Evolutionary conservation across 495 filamentous ascomycete species (phyloP).

Genomic region (Glonium stellatum): DNA sequence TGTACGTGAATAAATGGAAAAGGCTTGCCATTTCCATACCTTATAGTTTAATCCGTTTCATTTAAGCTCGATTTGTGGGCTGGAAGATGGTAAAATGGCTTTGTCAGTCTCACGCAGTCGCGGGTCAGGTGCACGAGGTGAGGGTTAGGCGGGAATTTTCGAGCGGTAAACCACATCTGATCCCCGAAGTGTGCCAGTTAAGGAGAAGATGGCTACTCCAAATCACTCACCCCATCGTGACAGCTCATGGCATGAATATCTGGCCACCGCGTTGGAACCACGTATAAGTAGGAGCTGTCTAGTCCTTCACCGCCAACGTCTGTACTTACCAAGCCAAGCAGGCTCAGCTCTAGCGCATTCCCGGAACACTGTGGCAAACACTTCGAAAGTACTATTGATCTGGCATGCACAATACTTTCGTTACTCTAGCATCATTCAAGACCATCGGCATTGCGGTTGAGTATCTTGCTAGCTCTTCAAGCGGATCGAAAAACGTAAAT

Average conservation of each 20-base stretch:
- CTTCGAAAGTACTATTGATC: neutral
- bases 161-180: neutral
- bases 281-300: constrained; percentile 23
- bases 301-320: constrained; percentile 18
- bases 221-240: constrained; percentile 16
- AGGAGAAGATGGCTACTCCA: constrained; percentile 1
- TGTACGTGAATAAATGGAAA: no score
- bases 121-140: no score
- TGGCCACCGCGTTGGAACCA: constrained; percentile 16
- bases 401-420: neutral
- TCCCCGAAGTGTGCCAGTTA: constrained; percentile 1
- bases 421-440: no score
- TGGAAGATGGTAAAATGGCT: no score
- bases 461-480: neutral
- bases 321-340: constrained; percentile 2
- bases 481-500: neutral
- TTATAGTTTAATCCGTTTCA: no score
- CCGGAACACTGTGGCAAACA: neutral
- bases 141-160: no score
- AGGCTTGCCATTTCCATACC: no score
- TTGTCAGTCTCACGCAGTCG: no score
- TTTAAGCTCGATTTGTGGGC: no score
- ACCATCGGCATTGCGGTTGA: no score
- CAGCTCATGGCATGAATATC: constrained; percentile 6
- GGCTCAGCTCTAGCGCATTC: neutral